Conservation (phyloP, 2,329 filamentous ascomycete species). For the Ophiosphaerella herpotricha region DNA sequence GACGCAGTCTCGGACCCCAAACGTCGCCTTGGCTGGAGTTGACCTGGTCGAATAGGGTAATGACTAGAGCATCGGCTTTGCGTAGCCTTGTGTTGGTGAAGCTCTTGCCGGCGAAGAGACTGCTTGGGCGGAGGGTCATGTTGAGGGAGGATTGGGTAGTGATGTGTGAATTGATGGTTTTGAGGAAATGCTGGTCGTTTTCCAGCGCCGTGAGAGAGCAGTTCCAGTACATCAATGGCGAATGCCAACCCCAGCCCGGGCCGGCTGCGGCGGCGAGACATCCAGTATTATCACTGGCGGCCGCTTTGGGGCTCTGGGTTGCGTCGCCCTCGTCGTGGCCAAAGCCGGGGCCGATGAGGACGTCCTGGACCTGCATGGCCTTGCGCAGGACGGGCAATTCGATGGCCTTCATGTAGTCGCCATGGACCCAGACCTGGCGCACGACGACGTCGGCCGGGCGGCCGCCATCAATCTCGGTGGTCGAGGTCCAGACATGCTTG, state of each 20-base stretch:
- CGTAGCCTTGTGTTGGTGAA: slow-evolving; percentile 70
- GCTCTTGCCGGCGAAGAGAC: slow-evolving; percentile 80
- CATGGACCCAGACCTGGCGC: slow-evolving; percentile 81
- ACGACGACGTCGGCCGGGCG: slow-evolving; percentile 71
- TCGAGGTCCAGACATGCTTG: slow-evolving; percentile 81
- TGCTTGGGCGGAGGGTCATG: slow-evolving; percentile 74
- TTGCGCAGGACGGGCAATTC: slow-evolving; percentile 66
- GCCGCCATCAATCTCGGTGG: slow-evolving; percentile 64
- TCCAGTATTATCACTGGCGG: slow-evolving; percentile 17
- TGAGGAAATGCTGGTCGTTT: slow-evolving; percentile 65
- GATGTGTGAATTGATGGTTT: slow-evolving; percentile 70
- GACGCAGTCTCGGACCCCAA: slow-evolving; percentile 66
- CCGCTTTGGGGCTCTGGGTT: slow-evolving; percentile 5
- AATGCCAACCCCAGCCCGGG: slow-evolving; percentile 77
- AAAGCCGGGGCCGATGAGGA: slow-evolving; percentile 61
- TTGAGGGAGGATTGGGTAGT: slow-evolving; percentile 70
- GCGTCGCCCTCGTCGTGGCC: slow-evolving; percentile 6
- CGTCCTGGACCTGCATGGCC: slow-evolving; percentile 72
- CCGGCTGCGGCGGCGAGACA: slow-evolving; percentile 53
- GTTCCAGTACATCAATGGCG: slow-evolving; percentile 81
- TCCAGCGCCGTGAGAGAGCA: slow-evolving; percentile 65
- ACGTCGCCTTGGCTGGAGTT: slow-evolving; percentile 66
- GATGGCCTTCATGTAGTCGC: slow-evolving; percentile 78
- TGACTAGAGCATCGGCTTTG: slow-evolving; percentile 77
- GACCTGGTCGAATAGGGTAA: slow-evolving; percentile 72